Base-by-base conservation (phyloP, 1,284 basidiomycete species). In the Phellinidium pouzarii region DNA sequence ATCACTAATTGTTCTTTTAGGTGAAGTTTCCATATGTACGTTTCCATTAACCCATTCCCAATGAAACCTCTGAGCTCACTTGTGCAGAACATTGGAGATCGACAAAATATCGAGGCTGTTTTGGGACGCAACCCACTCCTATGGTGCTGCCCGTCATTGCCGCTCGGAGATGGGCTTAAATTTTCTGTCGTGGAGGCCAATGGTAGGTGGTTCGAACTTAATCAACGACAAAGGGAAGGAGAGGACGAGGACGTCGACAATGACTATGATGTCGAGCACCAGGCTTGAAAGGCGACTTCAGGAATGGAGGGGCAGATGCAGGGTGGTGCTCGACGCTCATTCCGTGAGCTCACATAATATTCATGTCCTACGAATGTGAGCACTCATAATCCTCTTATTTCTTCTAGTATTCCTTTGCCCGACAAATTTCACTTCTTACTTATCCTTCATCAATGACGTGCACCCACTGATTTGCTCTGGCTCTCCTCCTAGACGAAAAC, bases 11-110 rank as follows among this genome's bases (percentile, higher is more conserved):
- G 27, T n/a, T 25, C 5, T 1, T 1, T 12, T 59, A 91, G 83
- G 75, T 95, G 64, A 91, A 88, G 66, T 99, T 94, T 64, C 95
- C 95, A 48, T 99, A 97, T 65, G 91, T 91, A 66, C 60, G 86
- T 69, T 19, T 25, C 17, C 25, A 27, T 11, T 27, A 48, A 25
- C 17, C 19, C 47, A 38, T 44, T 37, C 29, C 52, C 50, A 20
- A 36, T 47, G 23, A 22, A 34, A 8, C 47, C 50, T 44, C 19
- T 52, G 9, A 52, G 49, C 57, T 29, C 58, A 61, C 49, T 60
- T 57, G 22, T 54, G 43, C 62, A 94, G 90, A 82, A 95, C 65
- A 71, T 98, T 45, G 93, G 93, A 5, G 61, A 71, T 40, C 65
- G 78, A 59, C 69, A 73, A 40, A 99, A 99, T 62, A 69, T 94